These are phyloP conservation scores for Aegilops tauschii DNA, from an alignment of 176 grass and related monocot species.

Conservation along the genomic window DNA sequence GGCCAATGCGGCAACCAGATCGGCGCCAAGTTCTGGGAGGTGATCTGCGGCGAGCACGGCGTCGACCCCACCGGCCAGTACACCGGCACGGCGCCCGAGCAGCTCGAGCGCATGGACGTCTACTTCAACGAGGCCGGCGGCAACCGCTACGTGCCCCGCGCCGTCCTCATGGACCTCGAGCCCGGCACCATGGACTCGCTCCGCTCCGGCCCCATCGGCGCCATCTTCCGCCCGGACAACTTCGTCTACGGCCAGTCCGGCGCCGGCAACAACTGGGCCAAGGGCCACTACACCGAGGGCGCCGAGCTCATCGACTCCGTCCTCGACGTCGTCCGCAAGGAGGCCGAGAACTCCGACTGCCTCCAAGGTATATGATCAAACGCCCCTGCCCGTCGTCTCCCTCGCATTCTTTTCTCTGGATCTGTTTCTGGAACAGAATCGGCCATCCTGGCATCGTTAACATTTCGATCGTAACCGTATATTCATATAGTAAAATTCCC, in stretches of 20 bases:
- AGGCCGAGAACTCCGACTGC: slow-evolving; percentile 78
- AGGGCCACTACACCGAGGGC: slow-evolving; percentile 82
- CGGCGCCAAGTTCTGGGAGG: slow-evolving; percentile 98
- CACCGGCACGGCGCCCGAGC: slow-evolving; percentile 38
- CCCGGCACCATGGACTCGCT: slow-evolving; percentile 78
- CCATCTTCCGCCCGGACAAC: slow-evolving; percentile 79
- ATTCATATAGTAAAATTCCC: background rate
- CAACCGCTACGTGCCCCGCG: slow-evolving; percentile 61
- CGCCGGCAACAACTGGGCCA: slow-evolving; percentile 87
- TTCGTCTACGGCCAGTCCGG: slow-evolving; percentile 87
- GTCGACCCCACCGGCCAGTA: slow-evolving; percentile 58
- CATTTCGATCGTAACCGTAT: background rate
- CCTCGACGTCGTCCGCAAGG: slow-evolving; percentile 82
- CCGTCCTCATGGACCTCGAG: slow-evolving; percentile 78
- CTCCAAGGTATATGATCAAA: slow-evolving; percentile 46
- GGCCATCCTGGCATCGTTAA: background rate
- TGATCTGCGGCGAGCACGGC: slow-evolving; percentile 93
- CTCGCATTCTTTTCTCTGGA: background rate
- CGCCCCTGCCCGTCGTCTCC: background rate
- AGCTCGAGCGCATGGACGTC: slow-evolving; percentile 79
- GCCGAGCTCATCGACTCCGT: slow-evolving; percentile 79
- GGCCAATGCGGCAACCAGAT: slow-evolving; percentile 97
- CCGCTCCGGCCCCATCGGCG: slow-evolving; percentile 62
- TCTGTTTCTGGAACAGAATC: background rate
- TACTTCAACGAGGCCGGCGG: slow-evolving; percentile 78